phyloP scores from a whole-genome alignment of 768 basidiomycete genomes.

The Amanita subjunquillea region DNA sequence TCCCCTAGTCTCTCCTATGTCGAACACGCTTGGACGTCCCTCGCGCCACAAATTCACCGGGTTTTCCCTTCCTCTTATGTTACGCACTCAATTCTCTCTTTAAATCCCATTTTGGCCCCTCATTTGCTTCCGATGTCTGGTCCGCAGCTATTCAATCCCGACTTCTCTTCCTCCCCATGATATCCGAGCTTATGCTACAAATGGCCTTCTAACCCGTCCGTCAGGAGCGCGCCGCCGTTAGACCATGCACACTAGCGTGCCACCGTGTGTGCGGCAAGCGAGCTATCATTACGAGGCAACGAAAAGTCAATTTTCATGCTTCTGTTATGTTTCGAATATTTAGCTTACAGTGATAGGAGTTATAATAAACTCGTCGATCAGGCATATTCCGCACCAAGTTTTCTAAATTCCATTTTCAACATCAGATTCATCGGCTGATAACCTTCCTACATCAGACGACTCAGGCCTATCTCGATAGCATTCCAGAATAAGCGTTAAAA shows the following conservation, averaged over 20 bases:
- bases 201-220: constrained; percentile 3
- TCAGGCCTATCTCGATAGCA: constrained; percentile 1
- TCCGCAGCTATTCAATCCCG: constrained; percentile 7
- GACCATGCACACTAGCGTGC: background rate
- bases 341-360: constrained; percentile 4
- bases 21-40: constrained; percentile 3
- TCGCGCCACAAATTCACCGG: constrained; percentile 21
- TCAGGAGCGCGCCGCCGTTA: background rate
- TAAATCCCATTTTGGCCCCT: background rate
- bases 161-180: constrained; percentile 2
- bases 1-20: constrained; percentile 8
- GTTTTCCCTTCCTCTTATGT: background rate
- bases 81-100: background rate
- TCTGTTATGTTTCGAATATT: constrained; percentile 5
- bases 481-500: background rate
- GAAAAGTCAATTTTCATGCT: background rate
- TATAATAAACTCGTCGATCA: constrained; percentile 6
- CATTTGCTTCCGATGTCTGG: constrained; percentile 10
- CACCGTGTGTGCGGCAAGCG: background rate
- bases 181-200: constrained; percentile 5
- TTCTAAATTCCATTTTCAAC: background rate
- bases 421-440: background rate
- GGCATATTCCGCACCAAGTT: background rate
- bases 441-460: constrained; percentile 1
- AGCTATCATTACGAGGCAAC: background rate